Evolutionary conservation across 2,329 filamentous ascomycete species (phyloP), one percentile per base, ranked within the genome.

Genomic region (Aspergillus tubingensis): DNA sequence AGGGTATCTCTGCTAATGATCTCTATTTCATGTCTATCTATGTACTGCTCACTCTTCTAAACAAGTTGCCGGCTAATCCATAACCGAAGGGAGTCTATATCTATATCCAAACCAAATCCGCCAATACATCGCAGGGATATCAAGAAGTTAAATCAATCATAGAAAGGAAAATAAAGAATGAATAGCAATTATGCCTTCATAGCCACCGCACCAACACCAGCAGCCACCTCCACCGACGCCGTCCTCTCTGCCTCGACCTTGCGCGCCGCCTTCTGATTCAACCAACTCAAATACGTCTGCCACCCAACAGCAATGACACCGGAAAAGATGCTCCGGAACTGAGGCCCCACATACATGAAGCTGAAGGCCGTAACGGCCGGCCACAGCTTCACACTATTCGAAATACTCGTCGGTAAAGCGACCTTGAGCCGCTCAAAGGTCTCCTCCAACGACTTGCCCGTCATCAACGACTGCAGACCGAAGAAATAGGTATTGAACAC

Each of bases 321-420:
- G 0, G 89, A 86, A 67, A 96, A 95, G 15, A 96, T 83, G 68
- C 87, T 91, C 54, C 93, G 82, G 76, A 91, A 94, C 71, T 94
- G 87, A 51, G 92, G 81, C 25, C 88, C 86, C 4, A 97, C 80
- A 70, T 91, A 95, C n/a, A 89, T 87, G 71, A 97, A 96, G 74
- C 84, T 93, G 72, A 97, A 88, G 0, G 92, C 92, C 13, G 90
- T 96, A 15, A 96, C 89, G 0, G 87, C 86, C 0, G 93, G 94
- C 93, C 93, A 97, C 23, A 97, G 76, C 79, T 96, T 96, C 74
- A 88, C 87, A 62, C 88, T 91, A 74, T 95, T 96, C 71, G 86
- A 74, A 71, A 91, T 86, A 71, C 88, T 92, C 23, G 84, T 82
- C 0, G 92, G 92, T 0, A 96, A 89, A 0, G 92, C 93, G 60